These are phyloP conservation scores for Penicillium frequentans DNA, from an alignment of 2,329 filamentous ascomycete genomes.

Conservation along the genomic window DNA sequence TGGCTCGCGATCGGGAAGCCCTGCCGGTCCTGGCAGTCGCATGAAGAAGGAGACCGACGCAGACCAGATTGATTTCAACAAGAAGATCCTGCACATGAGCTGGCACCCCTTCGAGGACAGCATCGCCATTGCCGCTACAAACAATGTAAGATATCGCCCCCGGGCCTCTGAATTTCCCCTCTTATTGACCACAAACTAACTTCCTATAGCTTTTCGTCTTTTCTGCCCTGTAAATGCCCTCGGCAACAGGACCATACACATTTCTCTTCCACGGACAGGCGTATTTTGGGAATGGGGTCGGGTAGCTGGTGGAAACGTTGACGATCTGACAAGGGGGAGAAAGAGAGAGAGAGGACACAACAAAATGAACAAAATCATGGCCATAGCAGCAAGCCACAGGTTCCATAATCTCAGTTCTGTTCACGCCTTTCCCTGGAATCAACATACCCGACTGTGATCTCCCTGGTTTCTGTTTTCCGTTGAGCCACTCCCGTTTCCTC, in stretches of 20 bases:
- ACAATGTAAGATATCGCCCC: constrained; percentile 72
- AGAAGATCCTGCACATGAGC: constrained; percentile 99
- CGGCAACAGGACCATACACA: constrained; percentile 17
- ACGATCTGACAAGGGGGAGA: constrained; percentile 17
- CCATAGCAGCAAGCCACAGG: constrained; percentile 23
- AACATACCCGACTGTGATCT: constrained; percentile 2
- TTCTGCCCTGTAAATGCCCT: constrained; percentile 62
- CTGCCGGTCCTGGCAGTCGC: constrained; percentile 81
- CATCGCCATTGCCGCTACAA: constrained; percentile 98
- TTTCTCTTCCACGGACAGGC: constrained; percentile 22
- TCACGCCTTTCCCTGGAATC: not conserved
- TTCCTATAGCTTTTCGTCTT: constrained; percentile 69
- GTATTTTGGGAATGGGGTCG: constrained; percentile 20
- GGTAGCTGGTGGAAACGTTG: constrained; percentile 17
- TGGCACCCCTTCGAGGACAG: constrained; percentile 99
- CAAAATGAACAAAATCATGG: constrained; percentile 18
- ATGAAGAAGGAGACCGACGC: constrained; percentile 99
- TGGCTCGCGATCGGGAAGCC: constrained; percentile 83
- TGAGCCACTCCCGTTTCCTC: not conserved
- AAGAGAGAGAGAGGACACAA: not conserved
- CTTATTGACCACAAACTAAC: constrained; percentile 9
- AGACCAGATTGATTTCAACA: constrained; percentile 99
- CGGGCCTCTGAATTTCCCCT: not conserved
- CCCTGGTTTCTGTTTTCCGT: constrained; percentile 13
- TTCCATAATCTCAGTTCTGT: constrained; percentile 27